Evolutionary conservation across 495 filamentous ascomycete species (phyloP).

Genomic region (Gamarada debralockiae): DNA sequence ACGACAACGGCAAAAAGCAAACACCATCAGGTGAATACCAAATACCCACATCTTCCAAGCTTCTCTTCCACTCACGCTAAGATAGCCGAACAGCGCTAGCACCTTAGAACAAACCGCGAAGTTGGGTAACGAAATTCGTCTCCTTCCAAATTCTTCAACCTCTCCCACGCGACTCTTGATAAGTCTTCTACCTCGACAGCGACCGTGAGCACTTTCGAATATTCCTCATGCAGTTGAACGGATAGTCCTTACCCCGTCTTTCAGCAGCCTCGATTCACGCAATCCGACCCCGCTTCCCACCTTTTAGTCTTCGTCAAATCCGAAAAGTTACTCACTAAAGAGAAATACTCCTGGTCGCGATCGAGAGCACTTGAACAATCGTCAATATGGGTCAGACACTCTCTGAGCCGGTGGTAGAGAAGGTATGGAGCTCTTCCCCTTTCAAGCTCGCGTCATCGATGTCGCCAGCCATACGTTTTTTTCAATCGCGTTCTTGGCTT

Average conservation of each 20-base stretch:
- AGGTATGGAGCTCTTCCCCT: conserved; percentile 59
- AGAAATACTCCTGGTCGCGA: not conserved
- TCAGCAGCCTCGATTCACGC: not conserved
- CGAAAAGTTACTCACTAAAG: not conserved
- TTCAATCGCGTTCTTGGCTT: no score
- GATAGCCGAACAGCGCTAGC: no score
- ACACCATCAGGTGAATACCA: not conserved
- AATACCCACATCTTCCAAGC: no score
- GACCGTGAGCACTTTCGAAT: not conserved
- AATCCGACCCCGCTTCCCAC: conserved; percentile 18
- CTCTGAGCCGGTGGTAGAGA: conserved; percentile 97
- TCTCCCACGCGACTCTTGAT: conserved; percentile 15
- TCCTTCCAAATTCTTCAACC: not conserved
- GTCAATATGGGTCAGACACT: conserved; percentile 93
- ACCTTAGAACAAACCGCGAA: no score
- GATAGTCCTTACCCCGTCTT: conserved; percentile 11
- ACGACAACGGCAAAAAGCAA: no score
- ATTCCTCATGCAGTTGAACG: conserved; percentile 12
- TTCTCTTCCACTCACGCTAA: no score
- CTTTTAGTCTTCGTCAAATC: conserved; percentile 5
- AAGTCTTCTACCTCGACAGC: not conserved
- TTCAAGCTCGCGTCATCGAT: not conserved
- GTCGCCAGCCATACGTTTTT: no score
- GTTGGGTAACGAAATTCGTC: no score
- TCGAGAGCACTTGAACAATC: conserved; percentile 13